Evolutionary conservation across 352 stramenopile genomes (phyloP).

Genomic region (Pythium rhizo-oryzae): DNA sequence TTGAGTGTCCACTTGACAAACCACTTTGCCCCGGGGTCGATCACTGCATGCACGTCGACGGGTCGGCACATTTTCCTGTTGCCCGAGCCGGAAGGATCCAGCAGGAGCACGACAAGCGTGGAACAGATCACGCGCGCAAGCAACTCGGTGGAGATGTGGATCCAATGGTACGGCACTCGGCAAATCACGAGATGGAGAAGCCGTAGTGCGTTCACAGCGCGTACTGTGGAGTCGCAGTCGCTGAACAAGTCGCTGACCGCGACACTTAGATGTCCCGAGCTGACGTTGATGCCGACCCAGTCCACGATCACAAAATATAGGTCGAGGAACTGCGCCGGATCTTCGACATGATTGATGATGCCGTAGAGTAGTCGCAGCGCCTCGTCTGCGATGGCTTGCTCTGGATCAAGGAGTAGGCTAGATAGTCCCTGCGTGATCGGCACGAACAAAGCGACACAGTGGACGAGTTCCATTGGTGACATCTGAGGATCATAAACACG

Average conservation of each 20-base stretch:
- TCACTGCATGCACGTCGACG: slow-evolving; percentile 35
- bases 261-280: slow-evolving; percentile 33
- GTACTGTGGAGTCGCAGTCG: slow-evolving; percentile 7
- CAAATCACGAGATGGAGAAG: slow-evolving; percentile 43
- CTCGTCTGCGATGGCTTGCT: slow-evolving; percentile 9
- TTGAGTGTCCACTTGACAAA: slow-evolving; percentile 54
- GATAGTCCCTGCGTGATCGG: slow-evolving; percentile 35
- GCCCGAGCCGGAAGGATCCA: slow-evolving; percentile 35
- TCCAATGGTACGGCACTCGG: slow-evolving; percentile 49
- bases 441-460: slow-evolving; percentile 47
- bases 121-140: slow-evolving; percentile 44
- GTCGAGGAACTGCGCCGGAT: slow-evolving; percentile 49
- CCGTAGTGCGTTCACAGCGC: slow-evolving; percentile 44
- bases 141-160: slow-evolving; percentile 51
- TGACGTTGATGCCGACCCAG: slow-evolving; percentile 37
- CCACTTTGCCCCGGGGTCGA: slow-evolving; percentile 45
- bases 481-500: slow-evolving; percentile 33
- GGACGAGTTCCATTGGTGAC: slow-evolving; percentile 50
- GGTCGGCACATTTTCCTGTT: slow-evolving; percentile 32
- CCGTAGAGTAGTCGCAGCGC: slow-evolving; percentile 43
- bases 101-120: slow-evolving; percentile 51
- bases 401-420: slow-evolving; percentile 37
- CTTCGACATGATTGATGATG: slow-evolving; percentile 47
- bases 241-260: slow-evolving; percentile 23
- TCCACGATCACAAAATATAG: slow-evolving; percentile 54